phyloP scores from a whole-genome alignment of 352 stramenopile species.

The Globisporangium acanthophoron region DNA sequence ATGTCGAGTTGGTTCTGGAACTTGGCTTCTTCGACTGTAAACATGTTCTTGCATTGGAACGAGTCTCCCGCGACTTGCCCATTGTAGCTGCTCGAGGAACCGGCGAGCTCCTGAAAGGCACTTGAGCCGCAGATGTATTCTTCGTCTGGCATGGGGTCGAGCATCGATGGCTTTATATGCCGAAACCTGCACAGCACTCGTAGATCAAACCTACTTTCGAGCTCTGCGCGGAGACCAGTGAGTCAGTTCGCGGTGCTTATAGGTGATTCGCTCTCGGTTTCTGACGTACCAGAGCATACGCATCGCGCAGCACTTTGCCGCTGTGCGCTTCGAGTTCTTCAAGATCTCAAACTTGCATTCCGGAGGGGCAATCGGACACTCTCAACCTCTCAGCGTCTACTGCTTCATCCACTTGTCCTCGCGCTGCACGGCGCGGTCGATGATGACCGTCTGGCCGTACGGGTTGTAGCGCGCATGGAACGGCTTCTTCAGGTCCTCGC shows the following conservation, averaged over 20 bases:
- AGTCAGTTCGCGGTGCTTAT: background rate
- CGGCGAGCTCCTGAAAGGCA: constrained; percentile 49
- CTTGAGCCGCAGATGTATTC: constrained; percentile 58
- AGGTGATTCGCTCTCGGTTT: background rate
- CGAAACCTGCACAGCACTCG: constrained; percentile 49
- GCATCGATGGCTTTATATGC: constrained; percentile 27
- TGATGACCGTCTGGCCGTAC: constrained; percentile 85
- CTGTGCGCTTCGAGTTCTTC: constrained; percentile 51
- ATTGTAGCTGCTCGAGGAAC: constrained; percentile 61
- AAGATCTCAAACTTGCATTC: constrained; percentile 12
- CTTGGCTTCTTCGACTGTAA: constrained; percentile 53
- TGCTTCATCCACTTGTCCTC: constrained; percentile 50
- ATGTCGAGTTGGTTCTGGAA: constrained; percentile 50
- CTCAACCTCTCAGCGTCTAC: background rate
- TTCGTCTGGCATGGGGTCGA: constrained; percentile 21
- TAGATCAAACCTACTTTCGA: constrained; percentile 55
- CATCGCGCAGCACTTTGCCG: constrained; percentile 53
- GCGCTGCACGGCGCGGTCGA: constrained; percentile 67
- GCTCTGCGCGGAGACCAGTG: constrained; percentile 24
- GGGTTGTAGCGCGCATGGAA: constrained; percentile 95
- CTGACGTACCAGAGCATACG: constrained; percentile 34
- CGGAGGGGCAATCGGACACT: constrained; percentile 7
- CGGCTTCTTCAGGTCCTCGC: constrained; percentile 91
- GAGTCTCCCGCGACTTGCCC: constrained; percentile 33
- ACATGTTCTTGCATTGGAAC: constrained; percentile 49